Base-by-base conservation (phyloP, 495 filamentous ascomycete species). In the Astrothelium macrocarpum region DNA sequence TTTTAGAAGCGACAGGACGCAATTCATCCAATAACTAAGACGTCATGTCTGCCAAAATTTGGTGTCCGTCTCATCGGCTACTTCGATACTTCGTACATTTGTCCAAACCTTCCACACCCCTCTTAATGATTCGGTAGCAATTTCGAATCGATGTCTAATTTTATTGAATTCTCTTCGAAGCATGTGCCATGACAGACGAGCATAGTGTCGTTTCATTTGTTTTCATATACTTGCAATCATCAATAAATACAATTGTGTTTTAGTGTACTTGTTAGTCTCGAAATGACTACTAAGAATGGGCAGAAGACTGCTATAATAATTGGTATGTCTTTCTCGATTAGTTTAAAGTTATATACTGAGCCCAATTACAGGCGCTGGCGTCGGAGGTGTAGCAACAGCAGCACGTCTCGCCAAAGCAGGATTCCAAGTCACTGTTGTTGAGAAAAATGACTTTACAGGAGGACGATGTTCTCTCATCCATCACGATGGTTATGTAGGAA, bases 401-500 rank as follows among this genome's bases (percentile, higher is more conserved):
- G 86, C 86, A 10, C 82, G 85, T 36, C 78, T 89, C 5, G 82
- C 85, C n/a, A 82, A 83, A 67, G 80, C 84, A 23, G 86, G 86
- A 14, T 81, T 86, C 64, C 64, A 76, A 20, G 86, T 89, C 12
- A 87, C 84, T 0, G 83, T 89, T 10, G 69, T 88, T 11, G 86
- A 89, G 70, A 87, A 87, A 76, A 87, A 89, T 71, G 71, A 70
- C 29, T 87, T 85, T 72, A 82, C 84, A 0, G 86, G 86, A 46
- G 86, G 86, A 0, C 73, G 86, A 45, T 89, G 86, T 71, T 83
- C 79, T 29, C 69, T 88, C 29, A 74, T 88, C 53, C 70, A 75
- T 28, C 73, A 80, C 62, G 72, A 80, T 60, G 83, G 80, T 32
- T 83, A 83, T 67, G 80, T 79, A 56, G 9, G 49, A 9, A 0